phyloP scores from a whole-genome alignment of 345 rosid species.

The Alliaria petiolata region DNA sequence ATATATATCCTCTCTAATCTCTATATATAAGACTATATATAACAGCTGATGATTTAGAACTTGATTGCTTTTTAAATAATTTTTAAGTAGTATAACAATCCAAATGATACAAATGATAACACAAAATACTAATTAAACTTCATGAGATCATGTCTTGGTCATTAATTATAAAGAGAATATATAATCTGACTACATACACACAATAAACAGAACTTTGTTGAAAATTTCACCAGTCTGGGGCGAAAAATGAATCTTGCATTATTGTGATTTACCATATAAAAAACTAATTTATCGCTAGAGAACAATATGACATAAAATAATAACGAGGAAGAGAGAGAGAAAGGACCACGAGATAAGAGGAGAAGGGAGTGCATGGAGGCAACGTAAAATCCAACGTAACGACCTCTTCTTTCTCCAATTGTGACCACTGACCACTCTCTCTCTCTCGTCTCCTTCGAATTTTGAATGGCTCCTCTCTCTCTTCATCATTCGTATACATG shows the following conservation, averaged over 20 bases:
- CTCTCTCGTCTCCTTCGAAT: constrained; percentile 21
- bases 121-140: background rate
- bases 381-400: constrained; percentile 35
- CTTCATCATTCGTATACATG: constrained; percentile 4
- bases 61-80: too few species aligned
- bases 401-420: constrained; percentile 25
- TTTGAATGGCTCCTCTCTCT: constrained; percentile 6
- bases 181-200: background rate
- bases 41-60: background rate
- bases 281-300: background rate
- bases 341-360: constrained; percentile 33
- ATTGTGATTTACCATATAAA: background rate
- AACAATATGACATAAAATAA: constrained; percentile 15
- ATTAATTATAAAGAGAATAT: background rate
- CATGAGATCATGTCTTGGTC: too few species aligned
- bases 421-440: constrained; percentile 26
- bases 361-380: constrained; percentile 33
- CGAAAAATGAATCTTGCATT: background rate
- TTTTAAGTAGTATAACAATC: background rate
- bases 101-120: background rate
- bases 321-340: constrained; percentile 9
- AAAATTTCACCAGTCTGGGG: background rate
- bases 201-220: background rate
- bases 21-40: too few species aligned
- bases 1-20: too few species aligned